Evolutionary conservation across 768 basidiomycete species (phyloP).

Genomic region (Tulasnella calospora): DNA sequence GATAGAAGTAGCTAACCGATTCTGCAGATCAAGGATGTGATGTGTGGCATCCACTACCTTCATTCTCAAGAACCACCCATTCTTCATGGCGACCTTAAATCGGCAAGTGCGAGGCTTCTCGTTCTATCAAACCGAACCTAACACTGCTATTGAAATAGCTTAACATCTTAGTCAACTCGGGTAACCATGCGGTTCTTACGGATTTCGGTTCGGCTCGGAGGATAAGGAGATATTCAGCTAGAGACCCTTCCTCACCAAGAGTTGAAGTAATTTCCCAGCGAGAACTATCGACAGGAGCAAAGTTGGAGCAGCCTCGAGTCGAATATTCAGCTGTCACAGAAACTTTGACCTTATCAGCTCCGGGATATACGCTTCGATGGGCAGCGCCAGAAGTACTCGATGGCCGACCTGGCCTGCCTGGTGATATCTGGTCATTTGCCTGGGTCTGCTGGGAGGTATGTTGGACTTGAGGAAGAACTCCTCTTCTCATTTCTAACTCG

Average conservation of each 20-base stretch:
- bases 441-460: constrained; percentile 2
- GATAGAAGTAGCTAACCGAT: neutral
- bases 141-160: neutral
- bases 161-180: neutral
- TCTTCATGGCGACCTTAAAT: neutral
- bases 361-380: neutral
- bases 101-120: neutral
- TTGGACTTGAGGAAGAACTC: neutral
- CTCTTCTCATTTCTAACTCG: neutral
- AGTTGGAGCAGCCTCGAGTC: neutral
- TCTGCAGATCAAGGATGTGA: neutral
- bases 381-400: neutral
- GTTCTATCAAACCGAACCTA: neutral
- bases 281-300: neutral
- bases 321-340: neutral
- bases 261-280: neutral
- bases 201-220: neutral
- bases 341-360: neutral
- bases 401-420: neutral
- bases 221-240: neutral
- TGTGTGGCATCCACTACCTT: neutral
- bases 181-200: neutral
- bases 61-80: neutral
- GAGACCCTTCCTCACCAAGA: neutral
- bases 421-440: neutral